Evolutionary conservation across 768 basidiomycete species (phyloP).

Genomic region (Chalciporus chontae): DNA sequence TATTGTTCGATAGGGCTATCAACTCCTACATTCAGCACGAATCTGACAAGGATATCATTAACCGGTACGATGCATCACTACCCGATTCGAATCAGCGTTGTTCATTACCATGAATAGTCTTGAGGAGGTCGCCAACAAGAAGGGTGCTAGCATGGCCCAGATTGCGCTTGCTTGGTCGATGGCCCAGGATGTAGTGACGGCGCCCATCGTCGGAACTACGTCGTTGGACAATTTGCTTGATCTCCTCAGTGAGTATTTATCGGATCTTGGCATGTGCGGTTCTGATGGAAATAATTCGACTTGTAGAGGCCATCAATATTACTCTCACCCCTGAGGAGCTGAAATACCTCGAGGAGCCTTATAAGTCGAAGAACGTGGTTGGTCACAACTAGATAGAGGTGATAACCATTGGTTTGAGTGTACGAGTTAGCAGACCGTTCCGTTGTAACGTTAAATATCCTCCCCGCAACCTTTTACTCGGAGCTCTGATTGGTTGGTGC

Average conservation of each 20-base stretch:
- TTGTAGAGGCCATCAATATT: slow-evolving; percentile 41
- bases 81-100: neutral
- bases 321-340: slow-evolving; percentile 55
- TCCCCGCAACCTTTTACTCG: too few species aligned
- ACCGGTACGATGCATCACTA: slow-evolving; percentile 25
- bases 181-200: slow-evolving; percentile 46
- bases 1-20: slow-evolving; percentile 19
- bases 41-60: slow-evolving; percentile 26
- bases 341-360: slow-evolving; percentile 52
- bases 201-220: slow-evolving; percentile 58
- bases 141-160: slow-evolving; percentile 40
- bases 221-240: slow-evolving; percentile 51
- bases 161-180: slow-evolving; percentile 43
- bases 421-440: neutral
- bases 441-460: too few species aligned
- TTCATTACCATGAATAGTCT: slow-evolving; percentile 26
- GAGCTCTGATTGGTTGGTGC: too few species aligned
- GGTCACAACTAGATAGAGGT: slow-evolving; percentile 37
- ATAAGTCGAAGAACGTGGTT: slow-evolving; percentile 42
- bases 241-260: slow-evolving; percentile 38
- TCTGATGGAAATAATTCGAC: neutral
- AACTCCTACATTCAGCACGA: slow-evolving; percentile 17
- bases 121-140: slow-evolving; percentile 37
- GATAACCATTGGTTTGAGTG: neutral
- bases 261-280: neutral